Percentiles rank a stretch among this genome's conserved stretches.
phyloP scores from a whole-genome alignment of 2,329 filamentous ascomycete species.

The Sporothrix luriei region DNA sequence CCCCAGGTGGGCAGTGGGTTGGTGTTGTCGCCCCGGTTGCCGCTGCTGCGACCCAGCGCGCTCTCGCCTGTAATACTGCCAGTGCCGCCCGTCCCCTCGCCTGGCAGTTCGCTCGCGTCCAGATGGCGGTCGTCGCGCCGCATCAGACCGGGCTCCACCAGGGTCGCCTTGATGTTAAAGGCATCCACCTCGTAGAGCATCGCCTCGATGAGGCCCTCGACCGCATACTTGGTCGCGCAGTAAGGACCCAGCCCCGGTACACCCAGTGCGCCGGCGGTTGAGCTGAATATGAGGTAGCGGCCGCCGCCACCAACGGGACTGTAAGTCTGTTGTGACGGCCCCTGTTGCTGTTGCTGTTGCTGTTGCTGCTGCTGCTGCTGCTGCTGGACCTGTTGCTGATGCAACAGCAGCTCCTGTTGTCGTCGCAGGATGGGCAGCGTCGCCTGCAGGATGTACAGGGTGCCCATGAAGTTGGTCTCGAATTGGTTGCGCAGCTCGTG shows the following conservation, averaged over 20 bases:
- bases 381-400: slow-evolving; percentile 5
- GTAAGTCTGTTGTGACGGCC: not conserved
- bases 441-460: slow-evolving; percentile 86
- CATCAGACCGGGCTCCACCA: slow-evolving; percentile 89
- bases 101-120: slow-evolving; percentile 1
- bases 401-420: slow-evolving; percentile 46
- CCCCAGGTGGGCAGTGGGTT: slow-evolving; percentile 77
- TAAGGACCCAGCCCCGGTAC: slow-evolving; percentile 92
- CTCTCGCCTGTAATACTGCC: too few species aligned
- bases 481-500: slow-evolving; percentile 94
- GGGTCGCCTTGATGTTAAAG: slow-evolving; percentile 90
- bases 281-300: slow-evolving; percentile 92
- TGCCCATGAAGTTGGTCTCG: slow-evolving; percentile 96
- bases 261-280: slow-evolving; percentile 86
- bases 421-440: slow-evolving; percentile 85
- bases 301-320: slow-evolving; percentile 45
- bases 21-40: slow-evolving; percentile 47
- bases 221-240: slow-evolving; percentile 95
- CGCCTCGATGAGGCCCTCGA: slow-evolving; percentile 91
- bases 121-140: slow-evolving; percentile 69
- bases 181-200: slow-evolving; percentile 93
- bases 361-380: slow-evolving; percentile 14
- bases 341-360: not conserved
- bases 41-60: not conserved
- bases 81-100: not conserved